A percentile compares a stretch with the other conserved stretches of the same genome.
phyloP scores from a whole-genome alignment of 2,329 filamentous ascomycete species.

The Pyricularia sp. region DNA sequence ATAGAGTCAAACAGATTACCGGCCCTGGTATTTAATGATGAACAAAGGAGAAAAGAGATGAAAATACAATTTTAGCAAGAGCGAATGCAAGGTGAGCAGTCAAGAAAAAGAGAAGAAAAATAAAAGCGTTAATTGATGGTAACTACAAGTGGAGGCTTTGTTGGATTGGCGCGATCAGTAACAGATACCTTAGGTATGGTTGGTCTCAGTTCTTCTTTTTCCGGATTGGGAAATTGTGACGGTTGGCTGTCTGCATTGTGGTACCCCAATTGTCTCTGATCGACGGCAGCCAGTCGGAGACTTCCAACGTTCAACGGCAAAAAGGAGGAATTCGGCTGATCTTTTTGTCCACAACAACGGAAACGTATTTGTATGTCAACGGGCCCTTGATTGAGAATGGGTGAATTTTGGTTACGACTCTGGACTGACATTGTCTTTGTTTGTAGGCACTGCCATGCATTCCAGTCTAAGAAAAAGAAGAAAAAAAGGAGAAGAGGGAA shows the following conservation, averaged over 20 bases:
- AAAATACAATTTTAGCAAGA: neutral
- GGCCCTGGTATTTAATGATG: constrained; percentile 9
- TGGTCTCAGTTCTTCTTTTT: neutral
- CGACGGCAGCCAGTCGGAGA: neutral
- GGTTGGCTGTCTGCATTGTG: neutral
- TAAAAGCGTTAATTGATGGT: too few species aligned
- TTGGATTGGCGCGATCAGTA: neutral
- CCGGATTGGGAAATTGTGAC: neutral
- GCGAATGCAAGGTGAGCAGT: neutral
- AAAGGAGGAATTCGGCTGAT: neutral
- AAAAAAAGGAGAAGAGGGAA: constrained; percentile 1
- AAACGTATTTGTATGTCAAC: neutral
- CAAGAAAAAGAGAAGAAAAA: neutral
- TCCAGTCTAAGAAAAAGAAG: constrained; percentile 12
- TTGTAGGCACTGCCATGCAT: constrained; percentile 12
- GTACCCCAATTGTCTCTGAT: neutral
- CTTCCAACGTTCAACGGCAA: neutral
- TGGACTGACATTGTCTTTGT: constrained; percentile 29
- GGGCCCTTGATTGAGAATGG: neutral
- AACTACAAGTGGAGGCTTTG: neutral
- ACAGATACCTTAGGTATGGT: too few species aligned
- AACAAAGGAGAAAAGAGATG: constrained; percentile 8
- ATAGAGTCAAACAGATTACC: neutral
- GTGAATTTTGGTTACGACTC: constrained; percentile 9
- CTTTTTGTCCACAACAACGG: neutral